Evolutionary conservation across 2,329 filamentous ascomycete species (phyloP).

Genomic region (Chaetothyriales sp.): DNA sequence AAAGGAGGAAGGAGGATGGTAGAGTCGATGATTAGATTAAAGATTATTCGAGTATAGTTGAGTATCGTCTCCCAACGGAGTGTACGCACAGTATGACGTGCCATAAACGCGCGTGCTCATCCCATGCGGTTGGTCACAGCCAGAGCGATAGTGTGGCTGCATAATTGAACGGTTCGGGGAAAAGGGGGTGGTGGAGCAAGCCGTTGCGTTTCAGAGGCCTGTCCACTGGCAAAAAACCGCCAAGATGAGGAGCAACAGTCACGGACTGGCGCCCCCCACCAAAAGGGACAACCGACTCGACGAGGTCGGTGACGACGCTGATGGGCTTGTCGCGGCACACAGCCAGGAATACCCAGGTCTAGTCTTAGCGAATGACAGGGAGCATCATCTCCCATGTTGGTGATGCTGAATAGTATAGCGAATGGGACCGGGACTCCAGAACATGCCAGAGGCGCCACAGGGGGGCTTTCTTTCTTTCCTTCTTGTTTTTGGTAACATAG

Average conservation of each 20-base stretch:
- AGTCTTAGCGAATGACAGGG: background rate
- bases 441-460: background rate
- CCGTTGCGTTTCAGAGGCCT: background rate
- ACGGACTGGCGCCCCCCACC: background rate
- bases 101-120: background rate
- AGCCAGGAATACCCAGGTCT: background rate
- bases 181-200: background rate
- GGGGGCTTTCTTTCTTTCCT: too few species aligned
- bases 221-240: background rate
- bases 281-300: too few species aligned
- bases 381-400: background rate
- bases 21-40: background rate
- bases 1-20: background rate
- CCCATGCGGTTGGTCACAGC: background rate
- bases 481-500: background rate
- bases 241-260: background rate
- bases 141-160: background rate
- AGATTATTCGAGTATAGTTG: background rate
- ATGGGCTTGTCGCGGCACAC: background rate
- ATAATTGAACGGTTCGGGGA: background rate
- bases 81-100: background rate
- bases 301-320: background rate
- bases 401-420: background rate
- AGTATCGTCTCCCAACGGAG: background rate
- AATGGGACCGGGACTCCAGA: background rate